Base-by-base conservation (phyloP, 495 filamentous ascomycete genomes). In the Lophiostoma macrostomum region DNA sequence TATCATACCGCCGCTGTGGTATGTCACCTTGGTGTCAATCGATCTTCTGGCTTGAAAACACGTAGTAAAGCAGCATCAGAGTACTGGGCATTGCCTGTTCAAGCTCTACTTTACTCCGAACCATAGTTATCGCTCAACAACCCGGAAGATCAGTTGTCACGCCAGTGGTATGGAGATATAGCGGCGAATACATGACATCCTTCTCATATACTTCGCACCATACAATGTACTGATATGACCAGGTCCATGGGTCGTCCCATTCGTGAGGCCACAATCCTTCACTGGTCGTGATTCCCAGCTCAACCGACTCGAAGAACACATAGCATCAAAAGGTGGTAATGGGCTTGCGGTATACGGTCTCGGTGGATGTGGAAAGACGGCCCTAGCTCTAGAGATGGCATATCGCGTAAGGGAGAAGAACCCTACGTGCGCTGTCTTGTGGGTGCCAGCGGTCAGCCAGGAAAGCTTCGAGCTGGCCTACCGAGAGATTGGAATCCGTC, bases 391-490 rank as follows among this genome's bases (percentile, higher is more conserved):
- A 6, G 50, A 64, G 30, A 54, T 45, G 45, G 59, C 47, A 11
- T 42, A 58, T 35, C 42, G 25, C 7, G 57, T 63, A 36, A 50
- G 58, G 48, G 39, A 56, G 23, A 43, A 56, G 22, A 39, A 49
- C 13, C 44, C 29, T 29, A 37, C 38, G 4, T 39, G 56, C 32
- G 42, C 62, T 13, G 49, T 65, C 35, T 53, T 65, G 28, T 65
- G 59, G 62, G 39, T 65, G 11, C 37, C 51, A 5, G 62, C 60
- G 23, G 44, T 50, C 22, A 47, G 56, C 43, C 37, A 50, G 24
- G 52, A 58, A 31, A 53, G 24, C 27, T 43, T 53, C 38, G 18
- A 66, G 38, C 57, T 65, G 40, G 47, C 67, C 48, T 69, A 71
- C 42, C 41, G 56, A 37, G 43, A 41, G 7, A 68, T 71, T 37